Base-by-base conservation (phyloP, 1,284 basidiomycete genomes). In the Rhodotorula sp. region DNA sequence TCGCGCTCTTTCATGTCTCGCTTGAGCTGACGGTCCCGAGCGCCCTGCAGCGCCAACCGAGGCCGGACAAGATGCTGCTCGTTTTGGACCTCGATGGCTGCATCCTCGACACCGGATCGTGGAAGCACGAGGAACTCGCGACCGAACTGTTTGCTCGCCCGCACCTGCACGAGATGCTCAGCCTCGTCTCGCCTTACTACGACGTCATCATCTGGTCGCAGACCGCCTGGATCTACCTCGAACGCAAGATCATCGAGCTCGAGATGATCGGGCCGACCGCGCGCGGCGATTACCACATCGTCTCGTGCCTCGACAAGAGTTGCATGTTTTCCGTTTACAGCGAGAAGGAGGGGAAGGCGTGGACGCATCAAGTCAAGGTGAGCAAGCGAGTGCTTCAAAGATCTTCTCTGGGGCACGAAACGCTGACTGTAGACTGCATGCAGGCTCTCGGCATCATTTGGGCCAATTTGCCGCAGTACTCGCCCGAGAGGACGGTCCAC, bases 181-280 rank as follows among this genome's bases (percentile, higher is more conserved):
- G 88, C 77, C 84, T 87, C 10, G 84, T 91, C 66, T 92, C 93
- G 77, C 88, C 88, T 5, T 84, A 88, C 79, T 93, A 93, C 79
- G 91, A 94, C 77, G 90, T 93, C 71, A 90, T 67, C 43, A 47
- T 63, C 28, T 62, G 34, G 45, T 56, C 50, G 43, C 88, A 90
- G 81, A 95, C 92, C 1, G 89, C 87, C 72, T 94, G 92, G 92
- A 85, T 92, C 62, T 95, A 92, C 92, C 84, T 95, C 43, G 93
- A 97, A 81, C 87, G 88, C 47, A 97, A 95, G 81, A 85, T 97
- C 7, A 87, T 91, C 23, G 93, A 95, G 80, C 85, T 95, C 34
- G 91, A 95, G 87, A 82, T 95, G 26, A 91, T 91, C 28, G 84
- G 85, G 0, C 85, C 85, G 59, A 72, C 77, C 18, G 83, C 84